These are phyloP conservation scores for Calophaca sinica DNA, from an alignment of 306 rosid species.

Conservation along the genomic window DNA sequence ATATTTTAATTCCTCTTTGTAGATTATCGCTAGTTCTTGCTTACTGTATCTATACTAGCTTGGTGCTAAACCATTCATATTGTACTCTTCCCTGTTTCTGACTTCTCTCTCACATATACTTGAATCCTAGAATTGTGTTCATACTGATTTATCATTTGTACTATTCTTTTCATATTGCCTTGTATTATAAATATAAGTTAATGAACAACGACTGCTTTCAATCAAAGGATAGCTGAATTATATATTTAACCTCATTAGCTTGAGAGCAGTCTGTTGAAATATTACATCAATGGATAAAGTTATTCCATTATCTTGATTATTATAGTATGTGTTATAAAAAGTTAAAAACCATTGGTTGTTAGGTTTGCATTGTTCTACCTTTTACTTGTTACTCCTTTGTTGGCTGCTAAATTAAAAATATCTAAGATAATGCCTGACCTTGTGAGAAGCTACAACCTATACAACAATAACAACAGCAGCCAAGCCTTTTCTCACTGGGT, in stretches of 20 bases:
- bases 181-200: neutral
- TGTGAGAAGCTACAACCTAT: neutral
- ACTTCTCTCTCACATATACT: neutral
- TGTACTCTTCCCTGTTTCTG: neutral
- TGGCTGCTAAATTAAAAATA: neutral
- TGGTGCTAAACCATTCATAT: neutral
- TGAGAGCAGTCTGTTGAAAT: neutral
- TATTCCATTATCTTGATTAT: neutral
- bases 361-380: neutral
- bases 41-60: too few species aligned
- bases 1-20: too few species aligned
- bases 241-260: neutral
- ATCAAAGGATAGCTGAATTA: neutral
- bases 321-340: neutral
- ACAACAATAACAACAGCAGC: neutral
- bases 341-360: neutral
- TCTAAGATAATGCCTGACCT: neutral
- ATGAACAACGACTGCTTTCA: neutral
- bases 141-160: neutral
- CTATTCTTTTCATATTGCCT: neutral
- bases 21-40: too few species aligned
- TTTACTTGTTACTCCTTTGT: conserved; percentile 8
- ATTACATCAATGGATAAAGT: neutral
- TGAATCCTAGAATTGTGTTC: conserved; percentile 2
- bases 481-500: neutral